These are phyloP conservation scores for Cladorrhinum sp. DNA, from an alignment of 2,329 filamentous ascomycete species.

Conservation along the genomic window DNA sequence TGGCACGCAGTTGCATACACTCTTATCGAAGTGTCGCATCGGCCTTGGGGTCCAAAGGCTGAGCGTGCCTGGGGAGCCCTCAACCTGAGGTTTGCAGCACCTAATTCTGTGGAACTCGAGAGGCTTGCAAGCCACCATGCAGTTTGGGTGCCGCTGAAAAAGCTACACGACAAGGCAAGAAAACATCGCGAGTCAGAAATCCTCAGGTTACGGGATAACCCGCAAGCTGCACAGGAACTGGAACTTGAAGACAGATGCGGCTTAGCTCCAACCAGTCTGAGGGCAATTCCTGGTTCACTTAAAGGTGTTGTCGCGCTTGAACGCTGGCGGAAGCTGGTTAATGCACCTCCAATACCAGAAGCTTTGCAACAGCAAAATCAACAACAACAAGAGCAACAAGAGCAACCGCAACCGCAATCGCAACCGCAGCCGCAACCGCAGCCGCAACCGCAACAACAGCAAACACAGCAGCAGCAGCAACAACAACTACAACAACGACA, in stretches of 20 bases:
- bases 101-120: conserved; percentile 42
- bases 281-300: conserved; percentile 44
- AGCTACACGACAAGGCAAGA: conserved; percentile 51
- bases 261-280: conserved; percentile 45
- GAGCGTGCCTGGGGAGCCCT: conserved; percentile 49
- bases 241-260: conserved; percentile 49
- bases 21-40: conserved; percentile 48
- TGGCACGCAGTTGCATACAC: conserved; percentile 59
- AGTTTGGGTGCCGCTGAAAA: conserved; percentile 53
- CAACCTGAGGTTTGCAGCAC: conserved; percentile 31
- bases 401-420: neutral
- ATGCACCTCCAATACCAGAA: conserved; percentile 25
- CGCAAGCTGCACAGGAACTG: conserved; percentile 47
- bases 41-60: conserved; percentile 43
- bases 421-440: neutral
- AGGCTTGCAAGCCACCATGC: conserved; percentile 45
- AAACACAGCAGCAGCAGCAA: neutral
- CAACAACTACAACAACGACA: neutral
- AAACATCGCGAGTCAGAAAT: conserved; percentile 52
- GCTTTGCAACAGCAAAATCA: neutral
- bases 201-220: conserved; percentile 45
- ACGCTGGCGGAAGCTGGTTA: conserved; percentile 51
- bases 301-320: conserved; percentile 48
- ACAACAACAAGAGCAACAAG: neutral
- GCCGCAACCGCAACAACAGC: conserved; percentile 4